Percentiles rank a stretch among this genome's conserved stretches.
phyloP scores from a whole-genome alignment of 306 rosid species.

The Sindora glabra region DNA sequence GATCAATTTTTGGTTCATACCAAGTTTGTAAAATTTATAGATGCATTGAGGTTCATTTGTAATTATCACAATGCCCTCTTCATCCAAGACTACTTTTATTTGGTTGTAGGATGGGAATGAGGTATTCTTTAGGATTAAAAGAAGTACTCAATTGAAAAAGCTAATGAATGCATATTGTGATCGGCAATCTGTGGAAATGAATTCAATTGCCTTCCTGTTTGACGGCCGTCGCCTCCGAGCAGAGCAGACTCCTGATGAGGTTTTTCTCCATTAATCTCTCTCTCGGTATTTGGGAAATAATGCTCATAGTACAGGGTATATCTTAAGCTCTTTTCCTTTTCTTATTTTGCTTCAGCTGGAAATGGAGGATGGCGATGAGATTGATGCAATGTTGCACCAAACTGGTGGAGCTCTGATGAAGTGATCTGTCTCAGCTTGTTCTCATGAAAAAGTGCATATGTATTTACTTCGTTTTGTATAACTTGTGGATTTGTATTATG shows the following conservation, averaged over 20 bases:
- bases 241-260: slow-evolving; percentile 78
- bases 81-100: neutral
- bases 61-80: neutral
- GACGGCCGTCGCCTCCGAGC: slow-evolving; percentile 63
- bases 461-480: no score
- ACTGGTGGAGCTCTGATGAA: slow-evolving; percentile 20
- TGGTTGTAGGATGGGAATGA: slow-evolving; percentile 50
- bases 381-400: slow-evolving; percentile 28
- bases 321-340: neutral
- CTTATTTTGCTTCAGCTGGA: slow-evolving; percentile 3
- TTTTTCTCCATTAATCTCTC: neutral
- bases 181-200: slow-evolving; percentile 48
- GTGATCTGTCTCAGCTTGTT: no score
- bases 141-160: slow-evolving; percentile 65
- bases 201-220: slow-evolving; percentile 49
- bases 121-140: slow-evolving; percentile 58
- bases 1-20: no score
- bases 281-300: neutral
- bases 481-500: no score
- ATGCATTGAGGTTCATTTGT: neutral
- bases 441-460: no score
- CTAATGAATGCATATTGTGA: slow-evolving; percentile 76
- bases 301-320: neutral
- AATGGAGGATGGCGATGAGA: slow-evolving; percentile 31
- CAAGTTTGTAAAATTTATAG: no score